Conservation (phyloP, 352 stramenopile genomes). For the Heterotrichella gracilis region DNA sequence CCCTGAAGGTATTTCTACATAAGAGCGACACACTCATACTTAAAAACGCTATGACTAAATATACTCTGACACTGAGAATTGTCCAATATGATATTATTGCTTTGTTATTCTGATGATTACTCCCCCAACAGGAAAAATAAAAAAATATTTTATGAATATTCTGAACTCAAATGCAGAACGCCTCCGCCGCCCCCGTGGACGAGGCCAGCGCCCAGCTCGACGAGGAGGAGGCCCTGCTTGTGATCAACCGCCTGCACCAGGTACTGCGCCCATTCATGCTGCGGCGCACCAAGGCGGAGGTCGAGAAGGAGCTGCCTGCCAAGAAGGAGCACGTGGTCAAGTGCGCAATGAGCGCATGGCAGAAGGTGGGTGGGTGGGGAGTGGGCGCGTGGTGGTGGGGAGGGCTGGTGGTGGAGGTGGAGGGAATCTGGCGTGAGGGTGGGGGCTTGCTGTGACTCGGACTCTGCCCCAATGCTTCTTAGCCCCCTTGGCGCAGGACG, state of each 20-base stretch:
- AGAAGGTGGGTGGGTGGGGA: slow-evolving; percentile 35
- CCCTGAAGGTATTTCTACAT: too few species aligned
- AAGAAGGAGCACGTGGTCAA: slow-evolving; percentile 99
- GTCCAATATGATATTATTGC: slow-evolving; percentile 84
- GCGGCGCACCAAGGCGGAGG: slow-evolving; percentile 78
- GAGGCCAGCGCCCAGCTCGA: slow-evolving; percentile 5
- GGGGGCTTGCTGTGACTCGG: too few species aligned
- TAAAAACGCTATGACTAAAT: too few species aligned
- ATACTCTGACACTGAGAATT: slow-evolving; percentile 76
- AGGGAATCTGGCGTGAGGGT: too few species aligned
- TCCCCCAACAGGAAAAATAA: too few species aligned
- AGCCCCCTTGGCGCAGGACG: too few species aligned
- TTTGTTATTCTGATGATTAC: too few species aligned
- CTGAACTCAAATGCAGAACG: too few species aligned
- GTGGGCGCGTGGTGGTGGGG: background rate
- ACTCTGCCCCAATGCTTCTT: too few species aligned
- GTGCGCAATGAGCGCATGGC: slow-evolving; percentile 79
- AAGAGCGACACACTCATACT: too few species aligned
- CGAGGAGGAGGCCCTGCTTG: slow-evolving; percentile 32
- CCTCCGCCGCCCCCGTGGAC: slow-evolving; percentile 23
- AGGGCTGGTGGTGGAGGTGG: background rate
- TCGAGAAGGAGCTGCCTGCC: slow-evolving; percentile 60
- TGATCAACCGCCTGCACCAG: slow-evolving; percentile 24
- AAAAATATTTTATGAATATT: too few species aligned
- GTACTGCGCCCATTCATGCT: slow-evolving; percentile 84